These are phyloP conservation scores for Ceratocystis variospora DNA, from an alignment of 2,329 filamentous ascomycete species.

Conservation along the genomic window DNA sequence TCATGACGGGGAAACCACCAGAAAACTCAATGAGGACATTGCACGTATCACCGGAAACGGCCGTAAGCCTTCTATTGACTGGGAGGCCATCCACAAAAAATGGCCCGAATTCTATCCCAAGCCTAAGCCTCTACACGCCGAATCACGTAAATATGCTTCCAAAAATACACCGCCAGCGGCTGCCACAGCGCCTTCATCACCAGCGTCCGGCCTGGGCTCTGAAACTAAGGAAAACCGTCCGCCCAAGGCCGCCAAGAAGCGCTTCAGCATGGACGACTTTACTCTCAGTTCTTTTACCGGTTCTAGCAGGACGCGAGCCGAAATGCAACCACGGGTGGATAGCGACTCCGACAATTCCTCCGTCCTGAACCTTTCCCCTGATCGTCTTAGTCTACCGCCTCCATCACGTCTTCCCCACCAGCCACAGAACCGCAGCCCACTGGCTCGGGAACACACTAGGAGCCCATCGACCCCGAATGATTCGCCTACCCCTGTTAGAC, in stretches of 20 bases:
- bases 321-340: conserved; percentile 42
- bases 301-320: conserved; percentile 32
- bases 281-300: conserved; percentile 31
- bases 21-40: conserved; percentile 37
- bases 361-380: conserved; percentile 25
- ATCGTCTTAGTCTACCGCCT: conserved; percentile 27
- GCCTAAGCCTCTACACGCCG: conserved; percentile 26
- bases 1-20: conserved; percentile 41
- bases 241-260: conserved; percentile 23
- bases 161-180: conserved; percentile 11
- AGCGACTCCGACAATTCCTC: conserved; percentile 38
- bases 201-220: conserved; percentile 16
- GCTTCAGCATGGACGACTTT: conserved; percentile 29
- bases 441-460: conserved; percentile 28
- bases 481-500: conserved; percentile 12
- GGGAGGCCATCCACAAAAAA: conserved; percentile 35
- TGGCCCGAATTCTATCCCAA: conserved; percentile 40
- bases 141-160: conserved; percentile 7
- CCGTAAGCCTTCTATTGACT: conserved; percentile 31
- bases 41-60: conserved; percentile 30
- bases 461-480: conserved; percentile 23
- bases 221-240: conserved; percentile 35
- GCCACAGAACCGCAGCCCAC: conserved; percentile 28
- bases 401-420: conserved; percentile 24
- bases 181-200: conserved; percentile 9